Base-by-base conservation (phyloP, 169 alveolate species). In the Eimeria praecox region DNA sequence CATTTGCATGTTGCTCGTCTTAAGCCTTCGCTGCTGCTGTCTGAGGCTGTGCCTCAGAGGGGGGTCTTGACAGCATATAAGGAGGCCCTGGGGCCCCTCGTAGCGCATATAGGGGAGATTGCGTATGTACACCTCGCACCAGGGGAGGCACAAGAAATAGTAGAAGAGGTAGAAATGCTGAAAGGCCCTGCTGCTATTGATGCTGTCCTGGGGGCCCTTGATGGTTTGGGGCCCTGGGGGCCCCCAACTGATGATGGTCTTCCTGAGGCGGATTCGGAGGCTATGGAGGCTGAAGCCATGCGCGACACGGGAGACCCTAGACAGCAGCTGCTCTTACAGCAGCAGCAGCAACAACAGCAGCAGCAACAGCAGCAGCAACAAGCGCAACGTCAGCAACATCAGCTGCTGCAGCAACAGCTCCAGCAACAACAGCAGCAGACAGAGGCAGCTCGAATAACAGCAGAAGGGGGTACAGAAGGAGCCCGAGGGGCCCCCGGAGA, bases 1-100 rank as follows among this genome's bases (percentile, higher is more conserved):
- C 85, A 71, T 46, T 44, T 80, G 88, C 95, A 90, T 46, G 64
- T 90, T 9, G 33, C 90, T 52, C 95, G 64, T 2, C 24, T 90
- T 9, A 46, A 44, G 46, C 88, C 95, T 6, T 69, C 62, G 16
- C 62, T 75, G 88, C 71, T 90, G 24, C 87, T 14, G 69, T n/a
- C 69, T 16, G 69, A 22, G 1, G 69, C 69, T 18, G 69, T 62
- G 0, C 87, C 87, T 9, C 42, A 14, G 38, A 40, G 59, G 35
- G 1, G 40, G 30, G 87, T 77, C 38, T 46, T 77, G 22, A 62
- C 38, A 27, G 46, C 64, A 16, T 77, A 77, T 24, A 77, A 35
- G 27, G 49, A 59, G 12, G 59, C 59, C 62, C 38, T 77, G 87
- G 87, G 87, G 87, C 87, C 87, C 87, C 87, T 77, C 16, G 87